These are phyloP conservation scores for Karstenula rhodostoma DNA, from an alignment of 2,329 filamentous ascomycete species.

Conservation along the genomic window DNA sequence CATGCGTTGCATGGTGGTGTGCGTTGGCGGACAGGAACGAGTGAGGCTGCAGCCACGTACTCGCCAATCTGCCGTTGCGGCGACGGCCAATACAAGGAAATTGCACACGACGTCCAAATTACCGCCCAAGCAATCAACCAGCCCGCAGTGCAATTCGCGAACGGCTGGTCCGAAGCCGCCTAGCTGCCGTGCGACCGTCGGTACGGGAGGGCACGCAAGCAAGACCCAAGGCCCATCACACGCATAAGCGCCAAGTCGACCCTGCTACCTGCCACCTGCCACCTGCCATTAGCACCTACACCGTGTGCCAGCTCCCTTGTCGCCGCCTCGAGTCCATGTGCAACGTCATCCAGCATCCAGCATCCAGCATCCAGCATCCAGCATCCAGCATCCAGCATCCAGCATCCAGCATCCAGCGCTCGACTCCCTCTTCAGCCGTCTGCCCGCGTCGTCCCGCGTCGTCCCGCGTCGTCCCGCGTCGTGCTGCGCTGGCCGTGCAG, in stretches of 20 bases:
- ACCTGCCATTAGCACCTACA: no score
- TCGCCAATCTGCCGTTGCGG: neutral
- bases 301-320: neutral
- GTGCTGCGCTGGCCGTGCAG: constrained; percentile 26
- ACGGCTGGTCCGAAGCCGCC: neutral
- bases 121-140: neutral
- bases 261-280: no score
- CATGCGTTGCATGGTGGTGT: neutral
- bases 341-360: constrained; percentile 3
- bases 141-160: neutral
- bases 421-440: constrained; percentile 9
- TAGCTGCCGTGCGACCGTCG: constrained; percentile 31
- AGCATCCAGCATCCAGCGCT: no score
- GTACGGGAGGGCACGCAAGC: constrained; percentile 21
- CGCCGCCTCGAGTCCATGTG: constrained; percentile 14
- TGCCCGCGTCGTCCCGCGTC: constrained; percentile 10
- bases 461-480: neutral
- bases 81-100: neutral
- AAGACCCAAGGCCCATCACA: constrained; percentile 30
- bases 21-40: constrained; percentile 5
- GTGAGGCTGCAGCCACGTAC: neutral
- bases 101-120: neutral
- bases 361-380: no score
- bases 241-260: constrained; percentile 37
- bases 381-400: no score